Evolutionary conservation across 2,329 filamentous ascomycete genomes (phyloP).

Genomic region (Beauveria asiatica): DNA sequence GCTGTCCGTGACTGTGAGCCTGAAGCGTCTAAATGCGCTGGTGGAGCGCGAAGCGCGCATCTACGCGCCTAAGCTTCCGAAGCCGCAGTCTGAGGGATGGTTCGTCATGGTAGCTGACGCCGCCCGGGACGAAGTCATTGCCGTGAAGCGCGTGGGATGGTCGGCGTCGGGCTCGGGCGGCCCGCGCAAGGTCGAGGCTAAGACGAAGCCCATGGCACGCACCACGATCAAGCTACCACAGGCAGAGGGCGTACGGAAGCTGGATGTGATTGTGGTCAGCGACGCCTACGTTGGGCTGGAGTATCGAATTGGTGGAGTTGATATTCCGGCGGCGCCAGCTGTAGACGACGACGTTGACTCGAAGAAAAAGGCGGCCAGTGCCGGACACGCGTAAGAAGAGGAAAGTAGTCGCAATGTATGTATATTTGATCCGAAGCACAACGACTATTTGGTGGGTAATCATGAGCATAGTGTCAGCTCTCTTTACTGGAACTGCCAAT

Average conservation of each 20-base stretch:
- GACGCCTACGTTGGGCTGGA: slow-evolving; percentile 79
- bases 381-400: slow-evolving; percentile 7
- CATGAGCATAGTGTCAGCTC: too few species aligned
- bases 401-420: too few species aligned
- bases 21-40: slow-evolving; percentile 60
- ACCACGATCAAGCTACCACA: slow-evolving; percentile 48
- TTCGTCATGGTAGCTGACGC: slow-evolving; percentile 71
- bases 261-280: slow-evolving; percentile 72
- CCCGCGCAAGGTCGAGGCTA: slow-evolving; percentile 26
- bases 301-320: slow-evolving; percentile 38
- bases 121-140: slow-evolving; percentile 66
- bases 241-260: slow-evolving; percentile 42
- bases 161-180: slow-evolving; percentile 19
- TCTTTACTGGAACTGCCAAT: too few species aligned
- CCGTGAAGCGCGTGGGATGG: slow-evolving; percentile 82
- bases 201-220: slow-evolving; percentile 42
- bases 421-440: too few species aligned
- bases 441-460: too few species aligned
- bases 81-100: slow-evolving; percentile 89
- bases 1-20: slow-evolving; percentile 50
- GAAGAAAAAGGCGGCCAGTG: slow-evolving; percentile 24
- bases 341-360: slow-evolving; percentile 39
- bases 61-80: slow-evolving; percentile 84
- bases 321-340: slow-evolving; percentile 41
- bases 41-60: slow-evolving; percentile 62